Percentiles rank a stretch among this genome's conserved stretches.
These are phyloP conservation scores for Volvariella volvacea DNA, from an alignment of 1,284 basidiomycete genomes.

Conservation along the genomic window DNA sequence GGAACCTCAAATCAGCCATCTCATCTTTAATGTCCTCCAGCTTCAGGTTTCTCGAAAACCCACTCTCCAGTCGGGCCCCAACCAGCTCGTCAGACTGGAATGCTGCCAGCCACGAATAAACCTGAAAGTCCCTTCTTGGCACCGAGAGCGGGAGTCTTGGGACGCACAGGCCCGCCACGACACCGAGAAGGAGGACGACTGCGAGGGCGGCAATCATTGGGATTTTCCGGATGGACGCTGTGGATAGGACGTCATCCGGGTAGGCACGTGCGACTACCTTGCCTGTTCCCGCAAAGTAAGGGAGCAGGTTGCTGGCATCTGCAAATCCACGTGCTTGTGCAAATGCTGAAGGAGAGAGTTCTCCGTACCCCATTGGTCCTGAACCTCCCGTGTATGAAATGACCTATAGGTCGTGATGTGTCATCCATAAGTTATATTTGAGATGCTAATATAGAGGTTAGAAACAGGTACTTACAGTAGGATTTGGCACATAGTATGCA, in stretches of 20 bases:
- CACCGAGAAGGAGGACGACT: conserved; percentile 20
- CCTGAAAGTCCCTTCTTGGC: conserved; percentile 28
- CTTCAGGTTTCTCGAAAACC: conserved; percentile 21
- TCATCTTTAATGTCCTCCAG: conserved; percentile 20
- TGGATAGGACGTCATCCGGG: conserved; percentile 20
- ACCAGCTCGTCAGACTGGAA: conserved; percentile 29
- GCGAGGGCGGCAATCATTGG: conserved; percentile 15
- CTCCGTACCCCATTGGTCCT: conserved; percentile 30
- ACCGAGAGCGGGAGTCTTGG: conserved; percentile 26
- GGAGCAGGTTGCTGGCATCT: conserved; percentile 31
- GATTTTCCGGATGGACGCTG: conserved; percentile 7
- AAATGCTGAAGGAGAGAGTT: conserved; percentile 24
- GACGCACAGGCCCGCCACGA: conserved; percentile 26
- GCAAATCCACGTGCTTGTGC: conserved; percentile 25
- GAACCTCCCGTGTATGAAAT: conserved; percentile 29
- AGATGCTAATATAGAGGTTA: too few relatives aligned
- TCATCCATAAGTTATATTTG: too few relatives aligned
- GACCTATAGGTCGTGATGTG: too few relatives aligned
- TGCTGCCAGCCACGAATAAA: conserved; percentile 32
- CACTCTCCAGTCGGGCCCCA: conserved; percentile 13
- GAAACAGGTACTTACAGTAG: conserved; percentile 28
- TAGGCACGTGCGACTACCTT: conserved; percentile 25
- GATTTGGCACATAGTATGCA: conserved; percentile 30
- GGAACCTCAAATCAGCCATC: conserved; percentile 23
- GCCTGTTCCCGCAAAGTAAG: conserved; percentile 32